A percentile compares a stretch with the other conserved stretches of the same genome.
Evolutionary conservation across 1,139 yeast species (phyloP).

Genomic region (Hansenula sp.): DNA sequence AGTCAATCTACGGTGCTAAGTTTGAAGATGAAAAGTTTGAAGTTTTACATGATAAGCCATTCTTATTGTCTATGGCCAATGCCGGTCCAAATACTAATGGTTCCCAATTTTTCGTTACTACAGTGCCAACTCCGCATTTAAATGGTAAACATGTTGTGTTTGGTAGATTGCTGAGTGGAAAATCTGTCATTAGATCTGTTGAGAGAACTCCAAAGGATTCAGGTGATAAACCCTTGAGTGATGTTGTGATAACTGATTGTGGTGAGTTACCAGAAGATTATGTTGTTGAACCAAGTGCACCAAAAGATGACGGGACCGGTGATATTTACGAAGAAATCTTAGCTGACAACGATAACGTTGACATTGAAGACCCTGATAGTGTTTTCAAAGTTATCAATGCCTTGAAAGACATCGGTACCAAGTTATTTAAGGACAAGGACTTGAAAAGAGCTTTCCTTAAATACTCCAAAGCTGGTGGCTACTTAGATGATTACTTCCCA

Average conservation of each 20-base stretch:
- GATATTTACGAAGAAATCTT: conserved; percentile 77
- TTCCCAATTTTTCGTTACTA: conserved; percentile 89
- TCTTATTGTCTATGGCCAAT: conserved; percentile 91
- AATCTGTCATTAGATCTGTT: conserved; percentile 70
- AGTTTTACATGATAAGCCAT: conserved; percentile 76
- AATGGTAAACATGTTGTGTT: conserved; percentile 97
- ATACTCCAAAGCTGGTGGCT: conserved; percentile 67
- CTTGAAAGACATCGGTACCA: conserved; percentile 81
- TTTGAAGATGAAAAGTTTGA: conserved; percentile 90
- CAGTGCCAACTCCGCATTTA: conserved; percentile 79
- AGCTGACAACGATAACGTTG: conserved; percentile 69
- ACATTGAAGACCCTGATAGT: conserved; percentile 52
- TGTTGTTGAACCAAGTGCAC: conserved; percentile 34
- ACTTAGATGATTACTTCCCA: conserved; percentile 71
- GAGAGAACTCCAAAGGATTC: conserved; percentile 66
- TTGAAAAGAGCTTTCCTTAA: conserved; percentile 55
- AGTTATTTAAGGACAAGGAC: conserved; percentile 63
- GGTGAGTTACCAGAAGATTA: conserved; percentile 71
- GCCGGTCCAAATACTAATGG: conserved; percentile 96
- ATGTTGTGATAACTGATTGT: conserved; percentile 71
- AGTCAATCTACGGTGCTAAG: conserved; percentile 91
- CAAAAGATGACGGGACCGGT: conserved; percentile 75
- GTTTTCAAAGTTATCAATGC: conserved; percentile 62
- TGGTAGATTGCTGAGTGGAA: conserved; percentile 84
- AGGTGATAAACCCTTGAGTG: conserved; percentile 60